Evolutionary conservation across 371 early-diverging fungal species (phyloP).

Genomic region (Mycotypha africana): DNA sequence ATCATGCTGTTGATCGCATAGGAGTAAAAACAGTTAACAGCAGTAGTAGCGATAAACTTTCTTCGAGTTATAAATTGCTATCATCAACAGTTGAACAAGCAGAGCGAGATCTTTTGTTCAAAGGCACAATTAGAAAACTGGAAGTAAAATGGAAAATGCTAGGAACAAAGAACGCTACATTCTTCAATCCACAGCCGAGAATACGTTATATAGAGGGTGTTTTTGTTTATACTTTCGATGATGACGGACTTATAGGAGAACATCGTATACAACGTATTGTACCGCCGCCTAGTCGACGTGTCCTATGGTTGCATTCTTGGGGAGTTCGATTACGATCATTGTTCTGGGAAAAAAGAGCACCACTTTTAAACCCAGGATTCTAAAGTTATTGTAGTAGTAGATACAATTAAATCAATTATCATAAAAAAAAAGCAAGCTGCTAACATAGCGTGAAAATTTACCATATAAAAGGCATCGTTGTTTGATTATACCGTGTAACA

Average conservation of each 20-base stretch:
- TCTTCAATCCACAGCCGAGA: slow-evolving; percentile 6
- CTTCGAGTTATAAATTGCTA: too few species aligned
- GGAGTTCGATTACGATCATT: slow-evolving; percentile 39
- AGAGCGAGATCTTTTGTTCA: slow-evolving; percentile 10
- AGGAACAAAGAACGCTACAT: slow-evolving; percentile 34
- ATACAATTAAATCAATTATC: background rate
- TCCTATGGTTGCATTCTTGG: slow-evolving; percentile 40
- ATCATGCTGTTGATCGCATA: background rate
- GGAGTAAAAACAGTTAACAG: too few species aligned
- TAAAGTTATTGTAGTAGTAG: too few species aligned
- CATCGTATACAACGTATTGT: slow-evolving; percentile 57
- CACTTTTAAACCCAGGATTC: slow-evolving; percentile 21
- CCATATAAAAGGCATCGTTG: too few species aligned
- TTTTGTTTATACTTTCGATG: slow-evolving; percentile 50
- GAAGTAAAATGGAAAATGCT: slow-evolving; percentile 53
- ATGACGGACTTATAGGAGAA: slow-evolving; percentile 44
- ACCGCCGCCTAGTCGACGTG: slow-evolving; percentile 53
- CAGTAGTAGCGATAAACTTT: too few species aligned
- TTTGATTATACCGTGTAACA: too few species aligned
- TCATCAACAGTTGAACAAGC: slow-evolving; percentile 11
- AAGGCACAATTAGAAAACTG: slow-evolving; percentile 20
- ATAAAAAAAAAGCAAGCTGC: too few species aligned
- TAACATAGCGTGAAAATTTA: too few species aligned
- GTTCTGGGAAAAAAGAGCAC: slow-evolving; percentile 20
- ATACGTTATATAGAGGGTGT: slow-evolving; percentile 39